Evolutionary conservation across 2,329 filamentous ascomycete genomes (phyloP).

Genomic region (Sarocladiaceae sp.): DNA sequence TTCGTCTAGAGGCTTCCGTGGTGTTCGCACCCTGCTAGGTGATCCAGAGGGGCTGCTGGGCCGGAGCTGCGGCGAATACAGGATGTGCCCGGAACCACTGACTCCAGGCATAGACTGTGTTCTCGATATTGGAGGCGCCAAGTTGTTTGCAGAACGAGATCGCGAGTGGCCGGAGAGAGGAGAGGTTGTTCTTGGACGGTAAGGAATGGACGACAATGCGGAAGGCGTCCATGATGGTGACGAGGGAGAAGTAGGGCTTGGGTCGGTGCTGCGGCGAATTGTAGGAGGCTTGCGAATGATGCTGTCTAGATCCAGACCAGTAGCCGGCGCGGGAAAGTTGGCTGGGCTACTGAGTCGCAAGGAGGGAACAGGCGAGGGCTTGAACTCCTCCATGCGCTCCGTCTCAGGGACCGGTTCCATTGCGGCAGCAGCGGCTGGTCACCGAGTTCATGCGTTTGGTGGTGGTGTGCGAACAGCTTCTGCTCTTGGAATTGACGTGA

Average conservation of each 20-base stretch:
- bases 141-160: conserved; percentile 51
- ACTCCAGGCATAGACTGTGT: conserved; percentile 60
- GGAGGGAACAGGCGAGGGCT: conserved; percentile 48
- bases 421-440: neutral
- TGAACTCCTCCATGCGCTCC: conserved; percentile 62
- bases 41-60: conserved; percentile 48
- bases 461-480: no score
- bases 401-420: conserved; percentile 66
- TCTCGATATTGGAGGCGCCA: conserved; percentile 52
- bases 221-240: conserved; percentile 42
- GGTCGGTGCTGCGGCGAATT: conserved; percentile 54
- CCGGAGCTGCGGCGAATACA: conserved; percentile 47
- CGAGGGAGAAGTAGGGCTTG: conserved; percentile 45
- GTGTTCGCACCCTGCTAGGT: conserved; percentile 43
- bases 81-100: conserved; percentile 51
- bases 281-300: conserved; percentile 43
- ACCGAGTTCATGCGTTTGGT: neutral
- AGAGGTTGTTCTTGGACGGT: conserved; percentile 56
- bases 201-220: conserved; percentile 36
- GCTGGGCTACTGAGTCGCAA: conserved; percentile 39
- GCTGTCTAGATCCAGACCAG: conserved; percentile 7
- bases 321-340: conserved; percentile 24
- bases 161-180: conserved; percentile 53
- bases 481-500: no score
- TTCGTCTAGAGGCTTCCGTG: conserved; percentile 54